Evolutionary conservation across 331 rosid species (phyloP), one percentile per base, ranked within the genome.

Genomic region (Pyrus hybrid): DNA sequence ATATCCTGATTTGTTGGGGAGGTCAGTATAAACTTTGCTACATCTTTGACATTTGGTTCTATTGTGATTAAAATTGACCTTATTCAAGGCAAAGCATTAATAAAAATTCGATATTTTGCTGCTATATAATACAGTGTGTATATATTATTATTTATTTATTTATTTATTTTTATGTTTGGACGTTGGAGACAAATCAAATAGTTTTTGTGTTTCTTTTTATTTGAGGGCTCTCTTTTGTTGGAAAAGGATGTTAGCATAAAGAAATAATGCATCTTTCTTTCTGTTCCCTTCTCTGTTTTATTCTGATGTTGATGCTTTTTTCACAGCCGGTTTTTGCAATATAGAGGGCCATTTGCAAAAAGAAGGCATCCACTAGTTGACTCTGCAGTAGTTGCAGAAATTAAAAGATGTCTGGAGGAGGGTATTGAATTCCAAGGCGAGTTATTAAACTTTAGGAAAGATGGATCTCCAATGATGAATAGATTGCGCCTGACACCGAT

Each of bases 381-480:
- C 78, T 89, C 97, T 13, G 72, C 90, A 6, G 89, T 95, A 68
- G 87, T 95, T 83, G 82, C 93, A 76, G 97, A 92, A 76, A 95
- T 95, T 45, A 90, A 94, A 82, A 87, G 92, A 83, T 95, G 99
- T 76, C 82, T 95, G 2, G 92, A 90, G 16, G 91, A 95, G 68
- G 99, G 99, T 72, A 81, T 88, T 75, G 99, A 95, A 83, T 95
- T 95, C 80, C 97, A 87, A 83, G 97, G 97, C 74, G 97, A 95
- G 85, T 84, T 95, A 79, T 89, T 95, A 87, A 95, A 95, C 92
- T 95, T 95, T 64, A 87, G 92, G 86, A 92, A 95, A 84, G 99
- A 95, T 86, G 99, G 99, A 80, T 85, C 99, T 79, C 99, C 99
- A 67, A 76, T 92, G 88, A 89, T 92, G 97, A 95, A 92, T 87